Conservation (phyloP, 345 rosid species). For the Eucalyptus polyanthemos region DNA sequence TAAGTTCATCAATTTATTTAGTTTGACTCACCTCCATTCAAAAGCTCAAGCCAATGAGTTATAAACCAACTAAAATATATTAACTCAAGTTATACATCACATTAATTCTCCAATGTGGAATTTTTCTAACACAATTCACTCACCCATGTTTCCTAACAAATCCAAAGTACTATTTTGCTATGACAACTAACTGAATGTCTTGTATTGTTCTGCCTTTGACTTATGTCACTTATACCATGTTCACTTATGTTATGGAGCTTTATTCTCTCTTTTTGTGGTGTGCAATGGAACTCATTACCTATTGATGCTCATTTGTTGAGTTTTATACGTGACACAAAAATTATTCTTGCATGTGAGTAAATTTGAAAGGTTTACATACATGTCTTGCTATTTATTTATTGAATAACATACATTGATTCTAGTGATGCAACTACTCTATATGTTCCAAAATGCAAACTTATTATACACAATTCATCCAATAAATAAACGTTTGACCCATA, state of each 20-base stretch:
- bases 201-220: not conserved
- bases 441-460: not conserved
- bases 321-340: not conserved
- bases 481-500: not conserved
- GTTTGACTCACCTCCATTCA: too few relatives aligned
- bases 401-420: not conserved
- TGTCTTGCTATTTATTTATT: too few relatives aligned
- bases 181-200: not conserved
- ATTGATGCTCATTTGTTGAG: not conserved
- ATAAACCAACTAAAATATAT: too few relatives aligned
- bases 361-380: too few relatives aligned
- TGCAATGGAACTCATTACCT: not conserved
- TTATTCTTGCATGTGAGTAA: not conserved
- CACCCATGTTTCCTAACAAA: too few relatives aligned
- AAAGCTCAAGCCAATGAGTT: too few relatives aligned
- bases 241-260: not conserved
- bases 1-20: too few relatives aligned
- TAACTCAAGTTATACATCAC: rapidly evolving
- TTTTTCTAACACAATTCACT: too few relatives aligned
- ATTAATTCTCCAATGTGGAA: too few relatives aligned
- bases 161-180: constrained; percentile 34
- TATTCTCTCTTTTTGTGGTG: not conserved
- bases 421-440: not conserved
- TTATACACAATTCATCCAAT: not conserved
- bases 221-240: not conserved